Evolutionary conservation across 2,329 filamentous ascomycete species (phyloP).

Genomic region (Dothideomycetes sp.): DNA sequence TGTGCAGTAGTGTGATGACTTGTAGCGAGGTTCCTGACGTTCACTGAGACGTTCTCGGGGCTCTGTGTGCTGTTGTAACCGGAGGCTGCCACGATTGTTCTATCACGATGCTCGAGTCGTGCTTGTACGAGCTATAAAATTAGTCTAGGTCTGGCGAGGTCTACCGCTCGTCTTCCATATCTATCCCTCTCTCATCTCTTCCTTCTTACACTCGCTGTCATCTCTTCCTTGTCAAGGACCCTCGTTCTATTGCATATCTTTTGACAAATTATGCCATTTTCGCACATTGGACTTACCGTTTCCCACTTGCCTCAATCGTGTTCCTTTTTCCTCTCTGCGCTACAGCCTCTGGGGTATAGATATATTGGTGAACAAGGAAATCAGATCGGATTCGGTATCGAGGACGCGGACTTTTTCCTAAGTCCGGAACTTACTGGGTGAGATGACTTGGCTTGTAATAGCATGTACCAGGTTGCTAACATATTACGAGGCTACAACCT

Average conservation of each 20-base stretch:
- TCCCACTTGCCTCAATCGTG: slow-evolving; percentile 67
- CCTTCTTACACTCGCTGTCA: neutral
- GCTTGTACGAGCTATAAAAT: too few relatives aligned
- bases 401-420: slow-evolving; percentile 53
- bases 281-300: slow-evolving; percentile 56
- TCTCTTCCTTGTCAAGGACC: neutral
- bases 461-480: neutral
- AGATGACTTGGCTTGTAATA: neutral
- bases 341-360: slow-evolving; percentile 66
- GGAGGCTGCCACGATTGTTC: neutral
- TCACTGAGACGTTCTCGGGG: too few relatives aligned
- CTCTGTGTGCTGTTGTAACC: too few relatives aligned
- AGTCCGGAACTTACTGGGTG: slow-evolving; percentile 36
- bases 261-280: slow-evolving; percentile 44
- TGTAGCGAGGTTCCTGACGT: too few relatives aligned
- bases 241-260: neutral
- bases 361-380: slow-evolving; percentile 54
- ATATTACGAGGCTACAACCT: slow-evolving; percentile 29
- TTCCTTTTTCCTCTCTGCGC: slow-evolving; percentile 71
- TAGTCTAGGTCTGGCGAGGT: too few relatives aligned
- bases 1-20: neutral
- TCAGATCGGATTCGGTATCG: slow-evolving; percentile 50
- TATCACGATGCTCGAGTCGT: neutral
- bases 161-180: too few relatives aligned
- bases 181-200: too few relatives aligned